Evolutionary conservation across 495 filamentous ascomycete species (phyloP), one percentile per base, ranked within the genome.

Genomic region (Penicillium parvum): DNA sequence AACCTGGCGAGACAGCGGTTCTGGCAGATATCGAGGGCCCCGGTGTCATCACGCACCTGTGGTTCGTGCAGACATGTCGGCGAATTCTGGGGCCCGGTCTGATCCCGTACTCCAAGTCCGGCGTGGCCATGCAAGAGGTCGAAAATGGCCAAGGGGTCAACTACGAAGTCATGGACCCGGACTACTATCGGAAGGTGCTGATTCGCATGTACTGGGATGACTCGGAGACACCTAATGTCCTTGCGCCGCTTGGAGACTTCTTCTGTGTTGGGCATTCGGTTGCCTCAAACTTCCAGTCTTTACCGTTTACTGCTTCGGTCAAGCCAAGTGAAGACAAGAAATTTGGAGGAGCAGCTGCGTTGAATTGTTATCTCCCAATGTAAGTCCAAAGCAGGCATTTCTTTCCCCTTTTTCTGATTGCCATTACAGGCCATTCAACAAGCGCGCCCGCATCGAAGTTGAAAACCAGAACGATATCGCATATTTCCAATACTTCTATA

Each of bases 111-210:
- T 53, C 53, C 32, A 53, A 57, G 37, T 52, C 49, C 19, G 53
- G 53, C 0, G 49, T 53, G 1, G 49, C 49, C 16, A 57, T 57
- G 49, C 47, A 47, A 38, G 53, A 57, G 25, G 45, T 53, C 12
- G 42, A 50, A 33, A 53, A 53, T 39, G 50, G 45, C 0, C 46
- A 47, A 7, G 53, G 53, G 29, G 45, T 57, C 42, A 57, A 53
- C 39, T 52, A 56, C 25, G 53, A 56, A 37, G 12, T 36, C 32
- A 56, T 33, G 20, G 53, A 56, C 32, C 53, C 53, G 2, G 49
- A 56, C 45, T 56, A 56, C 53, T 56, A 56, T 29, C 53, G 53
- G 40, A 57, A 57, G 28, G 49, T 57, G 20, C 45, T 57, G 12
- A 49, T 57, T 33, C 49, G 50, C 43, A 57, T 57, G 49, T 57